These are phyloP conservation scores for Fagus sylvatica DNA, from an alignment of 306 rosid genomes.

Conservation along the genomic window DNA sequence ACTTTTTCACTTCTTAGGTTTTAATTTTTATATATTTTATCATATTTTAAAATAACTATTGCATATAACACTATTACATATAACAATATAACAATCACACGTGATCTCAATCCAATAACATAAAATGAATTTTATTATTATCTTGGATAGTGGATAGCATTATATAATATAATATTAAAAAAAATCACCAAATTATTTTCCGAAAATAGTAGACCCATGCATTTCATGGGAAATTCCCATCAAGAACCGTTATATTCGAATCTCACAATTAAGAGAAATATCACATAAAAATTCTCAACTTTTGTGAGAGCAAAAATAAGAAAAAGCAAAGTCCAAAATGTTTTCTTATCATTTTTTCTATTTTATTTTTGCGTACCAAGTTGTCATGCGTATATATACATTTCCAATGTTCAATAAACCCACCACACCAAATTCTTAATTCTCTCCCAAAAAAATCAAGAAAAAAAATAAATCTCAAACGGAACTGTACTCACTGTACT, in stretches of 20 bases:
- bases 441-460: neutral
- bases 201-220: neutral
- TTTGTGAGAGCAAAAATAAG: neutral
- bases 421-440: neutral
- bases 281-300: neutral
- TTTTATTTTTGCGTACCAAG: neutral
- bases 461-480: constrained; percentile 22
- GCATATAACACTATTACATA: no score
- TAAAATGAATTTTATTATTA: no score
- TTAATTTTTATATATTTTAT: no score
- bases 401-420: constrained; percentile 10
- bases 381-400: constrained; percentile 30
- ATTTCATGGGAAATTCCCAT: neutral
- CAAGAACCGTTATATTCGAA: neutral
- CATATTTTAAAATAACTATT: no score
- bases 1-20: no score
- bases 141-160: no score
- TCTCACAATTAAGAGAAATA: neutral
- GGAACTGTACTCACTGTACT: constrained; percentile 36
- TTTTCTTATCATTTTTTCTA: neutral
- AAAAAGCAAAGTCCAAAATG: constrained; percentile 3
- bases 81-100: no score
- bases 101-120: no score
- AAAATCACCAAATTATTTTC: neutral
- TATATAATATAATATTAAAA: neutral